A percentile compares a stretch with the other conserved stretches of the same genome.
phyloP scores from a whole-genome alignment of 1,284 basidiomycete species.

The Pterulicium gracile region DNA sequence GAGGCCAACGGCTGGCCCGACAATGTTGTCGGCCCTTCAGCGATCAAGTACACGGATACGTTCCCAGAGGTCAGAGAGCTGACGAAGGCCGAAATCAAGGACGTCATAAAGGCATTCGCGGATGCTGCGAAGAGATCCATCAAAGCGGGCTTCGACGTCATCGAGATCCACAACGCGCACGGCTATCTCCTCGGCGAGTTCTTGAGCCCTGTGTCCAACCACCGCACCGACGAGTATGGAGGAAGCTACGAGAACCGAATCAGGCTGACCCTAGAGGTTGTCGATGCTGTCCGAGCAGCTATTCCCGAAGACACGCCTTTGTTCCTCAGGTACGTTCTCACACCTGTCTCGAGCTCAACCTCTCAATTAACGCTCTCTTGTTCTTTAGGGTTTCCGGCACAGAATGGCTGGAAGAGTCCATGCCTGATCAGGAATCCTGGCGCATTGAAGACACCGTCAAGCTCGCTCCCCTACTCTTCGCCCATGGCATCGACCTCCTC shows the following conservation, averaged over 20 bases:
- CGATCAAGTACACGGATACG: slow-evolving; percentile 37
- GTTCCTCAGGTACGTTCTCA: slow-evolving; percentile 48
- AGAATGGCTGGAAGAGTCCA: slow-evolving; percentile 39
- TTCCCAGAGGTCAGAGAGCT: slow-evolving; percentile 49
- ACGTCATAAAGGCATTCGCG: slow-evolving; percentile 49
- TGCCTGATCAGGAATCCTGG: slow-evolving; percentile 34
- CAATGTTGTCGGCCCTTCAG: slow-evolving; percentile 44
- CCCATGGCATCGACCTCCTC: slow-evolving; percentile 42
- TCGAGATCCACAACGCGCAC: slow-evolving; percentile 62
- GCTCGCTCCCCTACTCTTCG: slow-evolving; percentile 30
- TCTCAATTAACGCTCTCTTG: slow-evolving; percentile 17
- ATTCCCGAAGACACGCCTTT: slow-evolving; percentile 53
- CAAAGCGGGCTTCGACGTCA: slow-evolving; percentile 51
- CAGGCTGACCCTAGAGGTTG: slow-evolving; percentile 48
- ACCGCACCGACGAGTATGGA: slow-evolving; percentile 64
- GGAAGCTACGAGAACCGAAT: slow-evolving; percentile 65
- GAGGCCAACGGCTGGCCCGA: slow-evolving; percentile 65
- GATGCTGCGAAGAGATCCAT: slow-evolving; percentile 43
- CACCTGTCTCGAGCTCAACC: slow-evolving; percentile 24
- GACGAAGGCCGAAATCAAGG: slow-evolving; percentile 40
- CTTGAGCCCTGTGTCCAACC: slow-evolving; percentile 55
- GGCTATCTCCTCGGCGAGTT: slow-evolving; percentile 48
- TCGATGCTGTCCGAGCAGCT: slow-evolving; percentile 37
- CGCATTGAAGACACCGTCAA: slow-evolving; percentile 39
- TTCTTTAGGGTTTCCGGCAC: slow-evolving; percentile 36